Conservation (phyloP, 1,284 basidiomycete genomes). For the Phaffia rhodozyma region DNA sequence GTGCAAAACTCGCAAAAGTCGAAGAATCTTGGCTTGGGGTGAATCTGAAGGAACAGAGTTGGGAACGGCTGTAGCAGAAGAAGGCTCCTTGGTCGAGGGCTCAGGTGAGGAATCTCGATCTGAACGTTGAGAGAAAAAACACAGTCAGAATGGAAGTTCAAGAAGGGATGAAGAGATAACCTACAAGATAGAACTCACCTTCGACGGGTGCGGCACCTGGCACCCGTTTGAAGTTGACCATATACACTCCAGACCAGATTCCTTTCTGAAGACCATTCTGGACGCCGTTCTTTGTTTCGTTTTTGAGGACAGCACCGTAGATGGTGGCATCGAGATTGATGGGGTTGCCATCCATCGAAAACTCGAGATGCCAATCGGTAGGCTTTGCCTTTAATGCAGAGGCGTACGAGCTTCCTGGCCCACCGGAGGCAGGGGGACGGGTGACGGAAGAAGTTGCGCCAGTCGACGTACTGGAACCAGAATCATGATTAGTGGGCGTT, state of each 20-base stretch:
- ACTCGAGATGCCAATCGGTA: conserved; percentile 91
- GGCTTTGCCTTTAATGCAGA: conserved; percentile 84
- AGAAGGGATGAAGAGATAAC: not conserved
- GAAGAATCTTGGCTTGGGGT: conserved; percentile 78
- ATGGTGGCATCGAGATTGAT: conserved; percentile 81
- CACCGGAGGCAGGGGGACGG: conserved; percentile 37
- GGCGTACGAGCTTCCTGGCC: conserved; percentile 59
- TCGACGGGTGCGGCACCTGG: conserved; percentile 55
- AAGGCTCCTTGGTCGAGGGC: conserved; percentile 29
- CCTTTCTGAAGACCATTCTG: conserved; percentile 47
- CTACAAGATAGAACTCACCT: not conserved
- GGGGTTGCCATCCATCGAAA: conserved; percentile 75
- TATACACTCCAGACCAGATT: conserved; percentile 81
- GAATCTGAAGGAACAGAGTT: conserved; percentile 73
- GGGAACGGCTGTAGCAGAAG: conserved; percentile 33
- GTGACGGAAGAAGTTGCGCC: conserved; percentile 22
- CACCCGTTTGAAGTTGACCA: conserved; percentile 86
- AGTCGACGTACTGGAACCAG: conserved; percentile 19
- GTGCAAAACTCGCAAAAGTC: conserved; percentile 76
- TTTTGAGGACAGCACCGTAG: conserved; percentile 86
- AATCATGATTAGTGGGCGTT: conserved; percentile 46
- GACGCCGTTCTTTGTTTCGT: conserved; percentile 58
- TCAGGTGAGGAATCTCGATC: conserved; percentile 23
- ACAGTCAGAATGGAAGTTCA: not conserved
- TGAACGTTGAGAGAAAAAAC: not conserved